These are phyloP conservation scores for Globisporangium spinosum DNA, from an alignment of 352 stramenopile genomes.

Conservation along the genomic window DNA sequence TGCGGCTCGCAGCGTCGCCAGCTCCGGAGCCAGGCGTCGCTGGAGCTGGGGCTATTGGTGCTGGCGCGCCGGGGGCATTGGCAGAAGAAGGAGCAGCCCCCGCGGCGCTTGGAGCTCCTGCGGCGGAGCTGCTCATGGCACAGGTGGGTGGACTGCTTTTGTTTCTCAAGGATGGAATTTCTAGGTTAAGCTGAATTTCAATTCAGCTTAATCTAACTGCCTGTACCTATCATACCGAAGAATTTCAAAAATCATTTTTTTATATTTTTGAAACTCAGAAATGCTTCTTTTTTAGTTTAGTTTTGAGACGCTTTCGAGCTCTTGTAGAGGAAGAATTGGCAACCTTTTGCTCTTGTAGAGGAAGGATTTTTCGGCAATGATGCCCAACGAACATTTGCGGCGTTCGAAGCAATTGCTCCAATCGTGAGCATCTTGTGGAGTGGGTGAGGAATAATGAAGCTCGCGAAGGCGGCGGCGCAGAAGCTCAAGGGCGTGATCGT, in stretches of 20 bases:
- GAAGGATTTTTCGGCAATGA: not conserved
- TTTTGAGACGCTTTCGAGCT: not conserved
- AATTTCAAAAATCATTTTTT: no score
- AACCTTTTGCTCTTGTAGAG: not conserved
- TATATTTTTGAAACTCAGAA: no score
- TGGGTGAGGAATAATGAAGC: constrained; percentile 34
- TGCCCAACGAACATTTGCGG: not conserved
- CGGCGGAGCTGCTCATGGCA: not conserved
- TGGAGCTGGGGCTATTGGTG: not conserved
- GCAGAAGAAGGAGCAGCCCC: not conserved
- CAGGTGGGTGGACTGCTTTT: not conserved
- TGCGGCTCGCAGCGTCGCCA: constrained; percentile 2
- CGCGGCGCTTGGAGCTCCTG: not conserved
- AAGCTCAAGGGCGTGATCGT: constrained; percentile 74
- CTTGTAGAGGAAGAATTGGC: not conserved
- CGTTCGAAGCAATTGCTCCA: not conserved
- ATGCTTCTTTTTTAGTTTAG: no score
- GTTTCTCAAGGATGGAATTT: not conserved
- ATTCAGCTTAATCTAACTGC: no score
- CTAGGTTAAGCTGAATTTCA: not conserved
- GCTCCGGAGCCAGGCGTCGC: not conserved
- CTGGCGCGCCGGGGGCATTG: not conserved
- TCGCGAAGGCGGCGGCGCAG: constrained; percentile 60
- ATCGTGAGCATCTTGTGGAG: no score
- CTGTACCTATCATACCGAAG: no score